phyloP scores from a whole-genome alignment of 371 early-diverging fungal species.

The Apophysomyces variabilis region DNA sequence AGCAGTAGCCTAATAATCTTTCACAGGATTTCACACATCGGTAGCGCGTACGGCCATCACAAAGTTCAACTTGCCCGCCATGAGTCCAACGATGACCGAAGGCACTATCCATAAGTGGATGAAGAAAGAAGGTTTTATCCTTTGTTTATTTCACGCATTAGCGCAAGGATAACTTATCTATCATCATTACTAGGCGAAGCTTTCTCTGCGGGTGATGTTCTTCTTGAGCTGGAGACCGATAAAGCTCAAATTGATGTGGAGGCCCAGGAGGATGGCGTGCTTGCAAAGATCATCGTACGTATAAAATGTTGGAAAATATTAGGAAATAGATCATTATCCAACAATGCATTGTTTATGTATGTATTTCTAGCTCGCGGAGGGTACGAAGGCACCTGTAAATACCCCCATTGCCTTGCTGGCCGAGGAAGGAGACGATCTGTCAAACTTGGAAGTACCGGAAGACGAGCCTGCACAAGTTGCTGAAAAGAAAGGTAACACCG shows the following conservation, averaged over 20 bases:
- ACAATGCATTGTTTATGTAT: no score
- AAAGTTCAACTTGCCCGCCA: conserved; percentile 89
- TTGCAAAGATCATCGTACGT: conserved; percentile 87
- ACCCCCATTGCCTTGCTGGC: conserved; percentile 84
- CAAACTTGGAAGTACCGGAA: conserved; percentile 71
- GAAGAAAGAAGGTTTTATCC: conserved; percentile 71
- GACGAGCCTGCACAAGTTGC: conserved; percentile 44
- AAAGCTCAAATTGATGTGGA: conserved; percentile 98
- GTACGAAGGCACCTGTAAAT: conserved; percentile 68
- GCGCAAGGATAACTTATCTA: no score
- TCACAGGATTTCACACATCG: conserved; percentile 63
- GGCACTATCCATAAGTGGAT: conserved; percentile 92
- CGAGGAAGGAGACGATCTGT: conserved; percentile 89
- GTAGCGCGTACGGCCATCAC: conserved; percentile 60
- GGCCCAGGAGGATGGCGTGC: conserved; percentile 91
- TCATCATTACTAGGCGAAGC: conserved; percentile 65
- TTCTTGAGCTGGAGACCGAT: conserved; percentile 95
- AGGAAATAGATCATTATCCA: not conserved
- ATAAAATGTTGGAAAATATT: conserved; percentile 43
- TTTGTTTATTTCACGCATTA: not conserved
- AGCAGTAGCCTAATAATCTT: not conserved
- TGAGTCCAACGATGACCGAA: conserved; percentile 98
- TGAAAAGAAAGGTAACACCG: conserved; percentile 20
- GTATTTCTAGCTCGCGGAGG: conserved; percentile 52
- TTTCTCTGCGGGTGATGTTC: conserved; percentile 85